Base-by-base conservation (phyloP, 345 rosid species). In the Erodium maritimum region DNA sequence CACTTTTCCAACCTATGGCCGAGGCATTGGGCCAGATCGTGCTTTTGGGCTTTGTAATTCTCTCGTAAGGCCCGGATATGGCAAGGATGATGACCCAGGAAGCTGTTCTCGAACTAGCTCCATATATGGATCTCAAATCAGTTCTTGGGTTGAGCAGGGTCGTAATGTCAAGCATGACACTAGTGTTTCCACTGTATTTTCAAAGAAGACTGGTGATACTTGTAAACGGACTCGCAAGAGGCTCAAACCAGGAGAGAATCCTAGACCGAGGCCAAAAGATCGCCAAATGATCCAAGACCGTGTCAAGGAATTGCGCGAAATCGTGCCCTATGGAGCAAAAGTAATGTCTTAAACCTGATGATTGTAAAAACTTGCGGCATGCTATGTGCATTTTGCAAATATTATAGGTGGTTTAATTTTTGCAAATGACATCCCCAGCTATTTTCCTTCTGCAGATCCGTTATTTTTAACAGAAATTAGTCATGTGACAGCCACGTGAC, bases 281-380 rank as follows among this genome's bases (percentile, higher is more conserved):
- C 91, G 99, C 7, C 99, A 93, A 62, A 85, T 93, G 97, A 93
- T 93, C 58, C 99, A 93, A 76, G 99, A 93, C 73, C 91, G 97
- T 50, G 94, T 93, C 42, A 93, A 93, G 74, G 99, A 93, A 78
- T 64, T 93, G 82, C 84, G 97, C 19, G 99, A 93, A 79, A 85
- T 93, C 62, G 91, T 93, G 57, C 99, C 99, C 16, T 87, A 84
- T 61, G 95, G 95, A 19, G 84, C 95, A 46, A 93, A 93, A 64
- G 99, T 93, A 93, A 73, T 69, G 19, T 37, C 45, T 53, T 68
- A 37, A 8, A 29, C 34, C 34, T 29, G n/a, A n/a, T n/a, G n/a
- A n/a, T n/a, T n/a, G n/a, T n/a, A n/a, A n/a, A n/a, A n/a, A n/a
- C n/a, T n/a, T n/a, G n/a, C n/a, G n/a, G n/a, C n/a, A n/a, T n/a